Percentiles rank a stretch among this genome's conserved stretches.
phyloP scores from a whole-genome alignment of 2,329 filamentous ascomycete genomes.

The Claviceps digitariae region DNA sequence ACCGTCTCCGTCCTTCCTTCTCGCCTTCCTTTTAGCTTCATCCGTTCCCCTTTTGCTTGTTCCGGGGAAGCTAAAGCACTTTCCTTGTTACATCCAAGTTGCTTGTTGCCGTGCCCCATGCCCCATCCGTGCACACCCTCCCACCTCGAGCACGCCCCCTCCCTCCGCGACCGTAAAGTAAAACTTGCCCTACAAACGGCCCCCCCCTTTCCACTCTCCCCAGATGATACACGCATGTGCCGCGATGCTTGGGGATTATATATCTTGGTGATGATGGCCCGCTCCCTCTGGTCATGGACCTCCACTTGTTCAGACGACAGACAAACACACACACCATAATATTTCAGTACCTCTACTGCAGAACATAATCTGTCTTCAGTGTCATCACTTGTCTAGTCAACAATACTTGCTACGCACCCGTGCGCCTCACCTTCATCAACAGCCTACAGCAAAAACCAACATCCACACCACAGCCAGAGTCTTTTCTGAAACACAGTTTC shows the following conservation, averaged over 20 bases:
- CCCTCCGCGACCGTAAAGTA: background rate
- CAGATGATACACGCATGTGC: conserved; percentile 10
- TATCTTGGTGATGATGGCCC: conserved; percentile 7
- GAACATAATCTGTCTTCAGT: background rate
- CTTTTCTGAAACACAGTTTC: background rate
- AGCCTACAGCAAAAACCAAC: background rate
- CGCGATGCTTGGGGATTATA: conserved; percentile 12
- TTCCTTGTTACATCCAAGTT: background rate
- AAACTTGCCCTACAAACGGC: background rate
- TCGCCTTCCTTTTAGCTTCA: background rate
- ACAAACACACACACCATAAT: background rate
- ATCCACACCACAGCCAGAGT: background rate
- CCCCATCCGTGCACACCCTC: background rate
- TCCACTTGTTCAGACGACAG: background rate
- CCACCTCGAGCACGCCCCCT: background rate
- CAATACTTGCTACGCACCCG: background rate
- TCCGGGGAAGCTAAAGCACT: conserved; percentile 1
- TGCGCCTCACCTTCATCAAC: background rate
- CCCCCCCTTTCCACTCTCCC: background rate
- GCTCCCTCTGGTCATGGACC: background rate
- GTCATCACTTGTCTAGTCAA: background rate
- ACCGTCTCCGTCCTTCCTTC: background rate
- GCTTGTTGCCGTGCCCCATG: background rate
- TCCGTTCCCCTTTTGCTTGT: conserved; percentile 1
- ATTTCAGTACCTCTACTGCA: background rate